Percentiles rank a stretch among this genome's conserved stretches.
Evolutionary conservation across 2,329 filamentous ascomycete genomes (phyloP).

Genomic region (Fusarium foetens): DNA sequence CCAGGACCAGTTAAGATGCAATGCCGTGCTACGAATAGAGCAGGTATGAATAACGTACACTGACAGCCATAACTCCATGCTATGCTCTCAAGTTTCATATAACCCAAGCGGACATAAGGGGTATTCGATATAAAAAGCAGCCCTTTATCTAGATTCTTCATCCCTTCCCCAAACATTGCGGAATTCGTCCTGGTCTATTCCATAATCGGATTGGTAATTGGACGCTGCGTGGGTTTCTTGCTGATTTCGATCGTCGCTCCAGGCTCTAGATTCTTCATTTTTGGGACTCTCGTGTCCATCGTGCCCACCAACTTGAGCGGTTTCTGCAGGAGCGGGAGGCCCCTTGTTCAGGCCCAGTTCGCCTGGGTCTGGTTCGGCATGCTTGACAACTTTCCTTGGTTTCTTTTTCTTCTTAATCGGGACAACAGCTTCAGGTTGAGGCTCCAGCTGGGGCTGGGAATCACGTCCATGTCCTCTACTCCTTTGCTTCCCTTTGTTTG

Average conservation of each 20-base stretch:
- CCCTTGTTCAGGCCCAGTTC: conserved; percentile 43
- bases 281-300: conserved; percentile 38
- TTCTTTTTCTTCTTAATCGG: conserved; percentile 55
- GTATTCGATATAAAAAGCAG: conserved; percentile 33
- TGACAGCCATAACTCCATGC: conserved; percentile 46
- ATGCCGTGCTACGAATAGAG: conserved; percentile 7
- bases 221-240: conserved; percentile 25
- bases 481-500: conserved; percentile 40
- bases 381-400: conserved; percentile 49
- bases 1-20: not conserved
- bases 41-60: conserved; percentile 34
- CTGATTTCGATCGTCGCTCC: conserved; percentile 11
- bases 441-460: conserved; percentile 32
- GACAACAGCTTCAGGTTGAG: conserved; percentile 46
- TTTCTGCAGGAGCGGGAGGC: conserved; percentile 31
- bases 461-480: conserved; percentile 10
- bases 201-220: conserved; percentile 46
- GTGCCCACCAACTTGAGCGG: conserved; percentile 13
- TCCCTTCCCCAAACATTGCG: conserved; percentile 57
- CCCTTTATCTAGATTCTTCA: conserved; percentile 36
- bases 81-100: conserved; percentile 29
- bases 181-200: conserved; percentile 54
- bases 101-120: conserved; percentile 18
- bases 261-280: conserved; percentile 33
- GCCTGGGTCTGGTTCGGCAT: conserved; percentile 47